Evolutionary conservation across 257 asterid genomes (phyloP).

Genomic region (Capsicum pubescens): DNA sequence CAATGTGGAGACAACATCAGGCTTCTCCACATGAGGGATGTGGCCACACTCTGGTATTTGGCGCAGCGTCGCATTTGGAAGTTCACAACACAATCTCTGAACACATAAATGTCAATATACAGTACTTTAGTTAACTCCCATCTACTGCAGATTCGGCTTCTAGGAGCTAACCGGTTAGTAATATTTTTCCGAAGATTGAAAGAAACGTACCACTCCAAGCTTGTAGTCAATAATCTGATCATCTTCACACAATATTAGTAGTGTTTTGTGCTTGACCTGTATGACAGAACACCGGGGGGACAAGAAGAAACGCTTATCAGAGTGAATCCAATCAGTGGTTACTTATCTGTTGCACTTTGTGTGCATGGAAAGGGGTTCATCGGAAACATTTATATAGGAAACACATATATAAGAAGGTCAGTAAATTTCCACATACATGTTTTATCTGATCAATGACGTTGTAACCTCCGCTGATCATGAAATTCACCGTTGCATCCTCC

Average conservation of each 20-base stretch:
- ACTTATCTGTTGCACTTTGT: too few relatives aligned
- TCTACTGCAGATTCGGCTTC: neutral
- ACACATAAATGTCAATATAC: neutral
- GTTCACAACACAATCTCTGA: constrained; percentile 82
- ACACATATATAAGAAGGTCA: neutral
- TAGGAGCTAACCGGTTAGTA: neutral
- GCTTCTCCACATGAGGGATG: constrained; percentile 92
- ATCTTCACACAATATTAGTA: constrained; percentile 83
- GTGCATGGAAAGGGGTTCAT: too few relatives aligned
- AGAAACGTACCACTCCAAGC: constrained; percentile 71
- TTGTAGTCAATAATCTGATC: constrained; percentile 82
- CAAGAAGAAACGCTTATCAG: neutral
- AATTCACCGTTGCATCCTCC: constrained; percentile 89
- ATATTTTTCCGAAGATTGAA: neutral
- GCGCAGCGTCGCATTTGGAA: constrained; percentile 74
- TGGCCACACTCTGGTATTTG: constrained; percentile 88
- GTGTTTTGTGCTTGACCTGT: constrained; percentile 87
- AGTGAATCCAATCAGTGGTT: too few relatives aligned
- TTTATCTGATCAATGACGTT: constrained; percentile 62
- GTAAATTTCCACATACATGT: constrained; percentile 43
- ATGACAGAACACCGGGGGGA: constrained; percentile 9
- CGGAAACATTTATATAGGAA: neutral
- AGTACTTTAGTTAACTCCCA: neutral
- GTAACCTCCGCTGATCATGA: constrained; percentile 93
- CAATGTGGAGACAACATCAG: constrained; percentile 65